Base-by-base conservation (phyloP, 768 basidiomycete species). In the Zangia roseola region DNA sequence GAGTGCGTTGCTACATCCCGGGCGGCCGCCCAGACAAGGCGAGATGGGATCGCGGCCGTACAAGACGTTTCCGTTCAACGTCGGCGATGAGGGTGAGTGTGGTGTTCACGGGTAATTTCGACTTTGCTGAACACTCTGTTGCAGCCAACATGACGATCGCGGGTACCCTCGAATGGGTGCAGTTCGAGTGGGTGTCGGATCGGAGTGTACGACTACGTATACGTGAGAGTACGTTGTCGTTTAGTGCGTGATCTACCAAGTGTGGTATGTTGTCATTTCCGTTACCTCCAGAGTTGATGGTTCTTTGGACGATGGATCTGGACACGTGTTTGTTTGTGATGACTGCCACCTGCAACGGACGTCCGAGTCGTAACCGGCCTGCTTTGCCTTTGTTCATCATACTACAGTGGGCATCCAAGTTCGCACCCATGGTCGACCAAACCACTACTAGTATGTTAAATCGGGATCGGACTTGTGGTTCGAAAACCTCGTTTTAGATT, bases 1-100 rank as follows among this genome's bases (percentile, higher is more conserved):
- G 20, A 94, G 92, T 54, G 40, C 26, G 21, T 84, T 98, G 65
- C 94, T 98, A 63, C 85, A 84, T 63, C 84, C 91, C 2, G 94
- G 94, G 2, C 88, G 87, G 7, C 94, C 93, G 2, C 95, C 97
- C 6, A 74, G 92, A 25, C 94, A 97, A 68, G 93, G 94, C 0
- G 79, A 83, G 57, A 74, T 79, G 21, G 88, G 91, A 14, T 86
- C 86, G 0, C 79, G 88, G 40, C 92, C 97, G 1, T 98, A 81
- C 75, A 98, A 95, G 69, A 86, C 84, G 4, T 75, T 94, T 42
- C 79, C 80, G 33, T 97, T 97, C 67, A 85, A 88, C 51, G 76
- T 97, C 10, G 92, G 90, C 0, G 81, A 84, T 39, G 88, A 88
- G 61, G 89, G 94, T 91, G 56, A 59, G 82, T 66, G 21, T 39